These are phyloP conservation scores for Plenodomus tracheiphilus DNA, from an alignment of 2,329 filamentous ascomycete genomes.

Conservation along the genomic window DNA sequence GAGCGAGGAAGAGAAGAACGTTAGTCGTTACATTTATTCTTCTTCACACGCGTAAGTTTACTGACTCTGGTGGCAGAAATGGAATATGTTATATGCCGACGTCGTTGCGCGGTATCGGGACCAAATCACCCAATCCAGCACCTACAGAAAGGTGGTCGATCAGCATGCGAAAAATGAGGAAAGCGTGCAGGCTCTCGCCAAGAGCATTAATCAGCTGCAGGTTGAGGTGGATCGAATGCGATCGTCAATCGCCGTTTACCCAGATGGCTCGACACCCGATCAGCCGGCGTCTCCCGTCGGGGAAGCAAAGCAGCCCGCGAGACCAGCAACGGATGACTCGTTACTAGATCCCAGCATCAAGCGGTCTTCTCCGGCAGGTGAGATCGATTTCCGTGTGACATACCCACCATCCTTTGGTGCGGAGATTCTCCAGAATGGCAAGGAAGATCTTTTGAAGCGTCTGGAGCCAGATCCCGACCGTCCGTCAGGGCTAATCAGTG, in stretches of 20 bases:
- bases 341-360: slow-evolving; percentile 41
- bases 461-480: slow-evolving; percentile 51
- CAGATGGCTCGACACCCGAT: slow-evolving; percentile 21
- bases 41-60: slow-evolving; percentile 12
- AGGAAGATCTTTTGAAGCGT: slow-evolving; percentile 56
- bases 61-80: slow-evolving; percentile 33
- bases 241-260: slow-evolving; percentile 33
- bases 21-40: slow-evolving; percentile 6
- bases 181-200: slow-evolving; percentile 44
- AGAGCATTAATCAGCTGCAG: slow-evolving; percentile 47
- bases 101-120: slow-evolving; percentile 46
- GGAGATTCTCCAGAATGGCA: slow-evolving; percentile 54
- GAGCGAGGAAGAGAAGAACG: slow-evolving; percentile 45
- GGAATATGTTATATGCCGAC: slow-evolving; percentile 47
- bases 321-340: slow-evolving; percentile 31
- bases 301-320: slow-evolving; percentile 22
- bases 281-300: slow-evolving; percentile 12
- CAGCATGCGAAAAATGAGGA: slow-evolving; percentile 45
- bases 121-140: slow-evolving; percentile 41
- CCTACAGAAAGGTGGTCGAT: slow-evolving; percentile 42
- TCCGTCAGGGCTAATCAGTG: slow-evolving; percentile 42
- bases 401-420: slow-evolving; percentile 54
- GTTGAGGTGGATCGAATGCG: slow-evolving; percentile 46
- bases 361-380: slow-evolving; percentile 45
- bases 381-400: slow-evolving; percentile 54